Evolutionary conservation across 106 monocot species (phyloP).

Genomic region (Triglochin maritima): DNA sequence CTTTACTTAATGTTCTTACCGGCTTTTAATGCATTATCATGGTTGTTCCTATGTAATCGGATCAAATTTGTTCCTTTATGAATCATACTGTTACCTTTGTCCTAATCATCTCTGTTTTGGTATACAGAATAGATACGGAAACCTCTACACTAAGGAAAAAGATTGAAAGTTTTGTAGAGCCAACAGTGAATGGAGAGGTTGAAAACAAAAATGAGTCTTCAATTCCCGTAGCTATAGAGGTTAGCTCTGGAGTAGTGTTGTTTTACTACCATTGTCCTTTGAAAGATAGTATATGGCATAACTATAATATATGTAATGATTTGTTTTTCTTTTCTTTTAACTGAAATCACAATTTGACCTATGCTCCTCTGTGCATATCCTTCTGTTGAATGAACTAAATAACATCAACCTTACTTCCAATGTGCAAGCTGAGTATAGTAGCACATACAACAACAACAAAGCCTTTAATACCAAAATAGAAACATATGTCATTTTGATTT

Average conservation of each 20-base stretch:
- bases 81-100: not conserved
- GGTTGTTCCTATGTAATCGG: not conserved
- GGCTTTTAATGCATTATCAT: no score
- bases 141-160: conserved; percentile 35
- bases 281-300: no score
- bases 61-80: not conserved
- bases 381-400: no score
- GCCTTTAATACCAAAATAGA: no score
- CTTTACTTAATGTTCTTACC: no score
- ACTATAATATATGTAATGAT: not conserved
- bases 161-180: conserved; percentile 36
- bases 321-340: not conserved
- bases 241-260: not conserved
- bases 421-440: no score
- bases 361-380: no score
- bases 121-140: conserved; percentile 74
- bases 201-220: conserved; percentile 21
- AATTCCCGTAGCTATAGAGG: conserved; percentile 38
- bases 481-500: no score
- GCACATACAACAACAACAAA: no score
- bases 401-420: no score
- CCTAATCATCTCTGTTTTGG: not conserved
- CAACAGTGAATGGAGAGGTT: conserved; percentile 17
- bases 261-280: no score
- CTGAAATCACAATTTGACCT: not conserved